These are phyloP conservation scores for Iris pallida DNA, from an alignment of 116 monocot genomes.

Conservation along the genomic window DNA sequence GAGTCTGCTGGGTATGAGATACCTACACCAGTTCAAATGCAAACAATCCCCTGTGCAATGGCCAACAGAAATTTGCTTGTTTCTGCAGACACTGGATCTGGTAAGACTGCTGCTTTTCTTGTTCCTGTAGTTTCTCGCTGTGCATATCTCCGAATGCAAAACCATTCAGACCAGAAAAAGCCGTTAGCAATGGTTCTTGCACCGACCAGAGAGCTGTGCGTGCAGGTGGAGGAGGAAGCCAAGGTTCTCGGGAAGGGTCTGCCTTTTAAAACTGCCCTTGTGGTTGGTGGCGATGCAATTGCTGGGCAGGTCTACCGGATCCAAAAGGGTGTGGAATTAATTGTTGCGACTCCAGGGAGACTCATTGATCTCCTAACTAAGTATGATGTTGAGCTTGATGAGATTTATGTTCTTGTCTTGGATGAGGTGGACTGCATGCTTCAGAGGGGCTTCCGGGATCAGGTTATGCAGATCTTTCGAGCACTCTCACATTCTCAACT, in stretches of 20 bases:
- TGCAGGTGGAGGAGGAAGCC: slow-evolving; percentile 83
- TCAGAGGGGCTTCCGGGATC: slow-evolving; percentile 70
- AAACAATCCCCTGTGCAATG: slow-evolving; percentile 69
- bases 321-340: slow-evolving; percentile 58
- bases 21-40: slow-evolving; percentile 84
- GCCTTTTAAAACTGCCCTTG: slow-evolving; percentile 84
- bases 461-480: slow-evolving; percentile 74
- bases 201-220: slow-evolving; percentile 83
- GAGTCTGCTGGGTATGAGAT: slow-evolving; percentile 59
- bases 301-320: slow-evolving; percentile 66
- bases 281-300: slow-evolving; percentile 78
- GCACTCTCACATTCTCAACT: slow-evolving; percentile 71
- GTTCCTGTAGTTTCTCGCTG: slow-evolving; percentile 63
- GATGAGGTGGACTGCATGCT: slow-evolving; percentile 93
- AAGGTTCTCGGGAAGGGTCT: slow-evolving; percentile 73
- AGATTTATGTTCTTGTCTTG: slow-evolving; percentile 53
- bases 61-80: slow-evolving; percentile 50
- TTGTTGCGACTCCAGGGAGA: slow-evolving; percentile 80
- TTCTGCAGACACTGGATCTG: slow-evolving; percentile 78
- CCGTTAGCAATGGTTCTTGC: slow-evolving; percentile 73
- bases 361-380: slow-evolving; percentile 75
- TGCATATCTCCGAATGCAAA: slow-evolving; percentile 13
- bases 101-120: slow-evolving; percentile 80
- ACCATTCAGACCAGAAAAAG: slow-evolving; percentile 14
- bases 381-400: slow-evolving; percentile 52